Conservation (phyloP, 2,329 filamentous ascomycete species). For the Fusarium sp. region DNA sequence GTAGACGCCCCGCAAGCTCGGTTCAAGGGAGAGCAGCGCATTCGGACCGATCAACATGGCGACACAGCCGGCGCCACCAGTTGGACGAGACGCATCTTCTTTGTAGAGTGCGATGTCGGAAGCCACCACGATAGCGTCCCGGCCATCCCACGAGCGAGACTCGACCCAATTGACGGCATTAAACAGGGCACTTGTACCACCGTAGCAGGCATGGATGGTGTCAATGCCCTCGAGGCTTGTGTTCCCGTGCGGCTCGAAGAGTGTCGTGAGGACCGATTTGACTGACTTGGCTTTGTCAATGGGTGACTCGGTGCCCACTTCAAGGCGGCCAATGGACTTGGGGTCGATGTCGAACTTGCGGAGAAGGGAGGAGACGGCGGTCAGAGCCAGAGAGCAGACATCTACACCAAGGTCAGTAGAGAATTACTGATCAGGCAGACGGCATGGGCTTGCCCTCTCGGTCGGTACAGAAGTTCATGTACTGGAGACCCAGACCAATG, state of each 20-base stretch:
- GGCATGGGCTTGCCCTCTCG: neutral
- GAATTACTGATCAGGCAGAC: neutral
- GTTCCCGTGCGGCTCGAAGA: neutral
- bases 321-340: neutral
- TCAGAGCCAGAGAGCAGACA: neutral
- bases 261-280: neutral
- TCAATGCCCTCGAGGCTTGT: neutral
- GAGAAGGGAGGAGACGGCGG: neutral
- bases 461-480: neutral
- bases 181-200: neutral
- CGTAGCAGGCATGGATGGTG: neutral
- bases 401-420: neutral
- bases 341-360: neutral
- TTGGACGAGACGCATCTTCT: neutral
- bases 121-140: neutral
- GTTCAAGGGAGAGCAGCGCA: neutral
- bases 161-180: neutral
- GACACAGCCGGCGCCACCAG: neutral
- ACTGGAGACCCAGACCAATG: neutral
- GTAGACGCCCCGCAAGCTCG: neutral
- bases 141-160: neutral
- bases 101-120: neutral
- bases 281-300: neutral
- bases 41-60: neutral
- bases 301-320: neutral